A percentile compares a stretch with the other conserved stretches of the same genome.
Evolutionary conservation across 306 rosid species (phyloP).

Genomic region (Quercus berberidifolia): DNA sequence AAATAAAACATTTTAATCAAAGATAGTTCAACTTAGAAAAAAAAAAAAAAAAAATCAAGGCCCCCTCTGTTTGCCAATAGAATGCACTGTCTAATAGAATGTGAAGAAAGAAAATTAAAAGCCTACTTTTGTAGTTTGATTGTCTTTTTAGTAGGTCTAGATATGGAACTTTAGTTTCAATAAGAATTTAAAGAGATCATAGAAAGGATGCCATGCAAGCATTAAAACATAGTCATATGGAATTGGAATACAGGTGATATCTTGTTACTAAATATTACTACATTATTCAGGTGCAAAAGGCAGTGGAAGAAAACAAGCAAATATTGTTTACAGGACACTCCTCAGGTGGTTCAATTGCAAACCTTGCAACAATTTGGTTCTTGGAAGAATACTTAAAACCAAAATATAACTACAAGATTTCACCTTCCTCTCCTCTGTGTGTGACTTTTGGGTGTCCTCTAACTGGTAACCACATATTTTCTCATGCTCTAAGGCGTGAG

Average conservation of each 20-base stretch:
- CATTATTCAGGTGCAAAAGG: not conserved
- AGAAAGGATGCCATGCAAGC: too few species aligned
- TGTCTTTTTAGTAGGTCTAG: not conserved
- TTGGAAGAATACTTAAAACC: conserved; percentile 26
- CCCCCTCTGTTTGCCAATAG: too few species aligned
- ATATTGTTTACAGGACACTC: conserved; percentile 79
- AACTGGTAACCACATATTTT: conserved; percentile 55
- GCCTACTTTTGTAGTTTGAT: too few species aligned
- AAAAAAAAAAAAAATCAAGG: too few species aligned
- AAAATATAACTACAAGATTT: not conserved
- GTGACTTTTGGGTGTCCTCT: conserved; percentile 84
- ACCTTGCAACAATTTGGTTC: conserved; percentile 61
- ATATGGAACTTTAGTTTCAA: too few species aligned
- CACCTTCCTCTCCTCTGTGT: conserved; percentile 24
- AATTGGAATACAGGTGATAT: too few species aligned
- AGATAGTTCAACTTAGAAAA: too few species aligned
- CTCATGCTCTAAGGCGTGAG: conserved; percentile 80
- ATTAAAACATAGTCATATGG: too few species aligned
- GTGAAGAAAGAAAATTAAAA: too few species aligned
- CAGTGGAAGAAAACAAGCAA: conserved; percentile 16
- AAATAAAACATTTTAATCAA: too few species aligned
- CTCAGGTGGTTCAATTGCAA: conserved; percentile 64
- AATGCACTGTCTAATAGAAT: too few species aligned
- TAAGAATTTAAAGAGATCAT: too few species aligned
- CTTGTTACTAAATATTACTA: not conserved